Conservation (phyloP, 2,329 filamentous ascomycete species). For the Emergomyces africanus region DNA sequence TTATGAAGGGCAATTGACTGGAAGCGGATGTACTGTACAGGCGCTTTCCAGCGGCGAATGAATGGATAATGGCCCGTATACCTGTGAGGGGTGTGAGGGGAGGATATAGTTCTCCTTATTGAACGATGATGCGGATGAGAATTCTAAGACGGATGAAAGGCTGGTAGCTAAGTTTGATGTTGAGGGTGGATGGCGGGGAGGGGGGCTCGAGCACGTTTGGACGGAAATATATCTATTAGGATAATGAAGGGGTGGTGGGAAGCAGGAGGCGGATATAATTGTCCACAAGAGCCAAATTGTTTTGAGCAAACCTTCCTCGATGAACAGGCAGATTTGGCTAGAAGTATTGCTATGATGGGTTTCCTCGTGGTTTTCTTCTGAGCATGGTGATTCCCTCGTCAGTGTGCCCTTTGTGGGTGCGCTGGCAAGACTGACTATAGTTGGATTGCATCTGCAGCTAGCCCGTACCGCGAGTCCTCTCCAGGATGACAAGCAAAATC, state of each 20-base stretch:
- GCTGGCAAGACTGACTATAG: background rate
- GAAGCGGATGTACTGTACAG: background rate
- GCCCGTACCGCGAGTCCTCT: background rate
- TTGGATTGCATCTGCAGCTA: background rate
- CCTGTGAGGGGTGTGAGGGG: background rate
- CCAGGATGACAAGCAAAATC: conserved; percentile 1
- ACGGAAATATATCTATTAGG: background rate
- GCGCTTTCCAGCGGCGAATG: background rate
- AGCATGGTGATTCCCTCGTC: background rate
- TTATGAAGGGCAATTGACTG: background rate
- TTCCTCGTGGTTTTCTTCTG: background rate
- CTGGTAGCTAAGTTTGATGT: background rate
- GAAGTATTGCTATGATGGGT: background rate
- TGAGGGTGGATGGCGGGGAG: background rate
- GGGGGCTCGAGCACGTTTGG: background rate
- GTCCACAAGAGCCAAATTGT: too few species aligned
- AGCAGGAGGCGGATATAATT: background rate
- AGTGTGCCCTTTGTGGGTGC: background rate
- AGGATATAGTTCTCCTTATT: background rate
- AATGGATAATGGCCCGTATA: background rate
- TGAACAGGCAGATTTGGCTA: background rate
- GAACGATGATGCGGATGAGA: background rate
- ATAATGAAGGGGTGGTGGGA: background rate
- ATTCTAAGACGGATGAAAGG: background rate
- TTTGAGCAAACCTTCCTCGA: background rate